Base-by-base conservation (phyloP, 2,329 filamentous ascomycete genomes). In the Xylariomycetidae sp. region DNA sequence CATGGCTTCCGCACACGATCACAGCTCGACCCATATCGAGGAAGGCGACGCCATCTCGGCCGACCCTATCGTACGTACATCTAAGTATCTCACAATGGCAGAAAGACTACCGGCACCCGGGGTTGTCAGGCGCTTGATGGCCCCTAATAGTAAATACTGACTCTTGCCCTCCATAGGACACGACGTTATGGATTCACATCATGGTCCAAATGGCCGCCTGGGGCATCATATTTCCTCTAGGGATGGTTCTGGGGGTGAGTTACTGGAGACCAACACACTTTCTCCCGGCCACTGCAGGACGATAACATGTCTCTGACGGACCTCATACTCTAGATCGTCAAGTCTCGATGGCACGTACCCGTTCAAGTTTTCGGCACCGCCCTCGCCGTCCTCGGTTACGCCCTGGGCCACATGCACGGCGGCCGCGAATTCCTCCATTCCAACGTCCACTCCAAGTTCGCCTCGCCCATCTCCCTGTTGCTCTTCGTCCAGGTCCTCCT, bases 301-400 rank as follows among this genome's bases (percentile, higher is more conserved):
- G n/a, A n/a, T n/a, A n/a, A n/a, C n/a, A n/a, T n/a, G n/a, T n/a
- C n/a, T n/a, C n/a, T n/a, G n/a, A n/a, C n/a, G n/a, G n/a, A n/a
- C n/a, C n/a, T n/a, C n/a, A n/a, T n/a, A n/a, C n/a, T n/a, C 28
- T 57, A 94, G 83, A 89, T 98, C 38, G 79, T 85, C 45, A 88
- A 87, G 42, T 94, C 83, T 40, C 80, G 86, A 62, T 97, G 88
- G 87, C 92, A 98, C 65, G 90, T 97, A 32, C 90, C 92, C 6
- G 68, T 88, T 4, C 92, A 98, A 61, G 72, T 82, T 17, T 54
- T 84, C 34, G 87, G 83, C 44, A 82, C 85, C 16, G 62, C 77
- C 16, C 70, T 97, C 44, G 86, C 88, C 3, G 71, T 94, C 15
- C 58, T 89, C 35, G 90, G 87, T 46, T 96, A 92, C 67, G 88